A percentile compares a stretch with the other conserved stretches of the same genome.
These are phyloP conservation scores for Myriosclerotinia duriaeana DNA, from an alignment of 2,329 filamentous ascomycete species.

Conservation along the genomic window DNA sequence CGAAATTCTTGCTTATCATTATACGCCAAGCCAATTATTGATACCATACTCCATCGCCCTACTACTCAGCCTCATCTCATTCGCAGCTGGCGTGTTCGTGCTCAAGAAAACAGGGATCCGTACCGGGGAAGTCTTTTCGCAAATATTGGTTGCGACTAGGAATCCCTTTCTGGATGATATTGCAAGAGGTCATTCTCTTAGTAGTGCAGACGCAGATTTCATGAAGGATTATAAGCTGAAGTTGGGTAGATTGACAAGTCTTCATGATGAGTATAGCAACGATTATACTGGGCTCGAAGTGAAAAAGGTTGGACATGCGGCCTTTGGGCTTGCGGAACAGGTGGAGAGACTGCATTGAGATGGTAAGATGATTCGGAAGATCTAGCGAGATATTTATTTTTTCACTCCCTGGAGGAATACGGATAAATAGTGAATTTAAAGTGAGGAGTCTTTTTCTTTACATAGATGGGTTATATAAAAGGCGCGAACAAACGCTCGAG, in stretches of 20 bases:
- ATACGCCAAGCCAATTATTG: not conserved
- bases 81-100: not conserved
- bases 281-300: not conserved
- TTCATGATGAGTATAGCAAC: too few species aligned
- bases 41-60: constrained; percentile 1
- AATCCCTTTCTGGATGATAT: constrained; percentile 2
- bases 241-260: not conserved
- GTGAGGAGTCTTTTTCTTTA: not conserved
- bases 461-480: too few species aligned
- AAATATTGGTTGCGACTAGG: constrained; percentile 5
- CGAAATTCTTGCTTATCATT: not conserved
- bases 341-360: not conserved
- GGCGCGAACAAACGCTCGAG: too few species aligned
- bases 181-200: not conserved
- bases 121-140: not conserved
- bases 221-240: constrained; percentile 8
- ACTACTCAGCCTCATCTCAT: not conserved
- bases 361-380: not conserved
- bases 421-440: not conserved
- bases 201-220: not conserved
- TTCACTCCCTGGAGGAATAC: not conserved
- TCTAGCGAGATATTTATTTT: too few species aligned
- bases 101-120: not conserved
- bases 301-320: not conserved
- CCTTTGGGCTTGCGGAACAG: constrained; percentile 5